Evolutionary conservation across 176 grass and related monocot species (phyloP).

Genomic region (Oryza nivara): DNA sequence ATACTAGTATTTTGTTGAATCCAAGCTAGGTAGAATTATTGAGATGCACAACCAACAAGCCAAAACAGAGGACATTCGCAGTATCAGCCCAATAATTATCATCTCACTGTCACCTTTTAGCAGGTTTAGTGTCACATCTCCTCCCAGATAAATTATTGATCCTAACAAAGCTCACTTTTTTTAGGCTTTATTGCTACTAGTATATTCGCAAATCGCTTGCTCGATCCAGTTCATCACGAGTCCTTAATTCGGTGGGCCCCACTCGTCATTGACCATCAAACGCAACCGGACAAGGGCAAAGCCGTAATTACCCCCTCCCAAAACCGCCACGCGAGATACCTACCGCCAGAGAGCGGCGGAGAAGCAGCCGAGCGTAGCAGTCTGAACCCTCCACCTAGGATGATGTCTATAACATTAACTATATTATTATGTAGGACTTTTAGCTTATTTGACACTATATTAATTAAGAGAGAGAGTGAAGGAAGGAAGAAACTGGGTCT

Average conservation of each 20-base stretch:
- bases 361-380: not conserved
- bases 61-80: not conserved
- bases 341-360: not conserved
- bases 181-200: no score
- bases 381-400: no score
- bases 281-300: not conserved
- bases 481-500: no score
- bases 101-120: conserved; percentile 18
- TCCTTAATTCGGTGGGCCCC: not conserved
- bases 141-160: conserved; percentile 23
- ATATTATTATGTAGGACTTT: no score
- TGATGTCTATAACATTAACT: no score
- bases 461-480: no score
- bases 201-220: conserved; percentile 35
- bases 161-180: not conserved
- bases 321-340: not conserved
- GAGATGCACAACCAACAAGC: not conserved
- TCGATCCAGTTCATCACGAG: conserved; percentile 17
- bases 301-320: not conserved
- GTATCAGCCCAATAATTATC: not conserved
- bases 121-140: conserved; percentile 41
- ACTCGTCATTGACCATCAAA: not conserved
- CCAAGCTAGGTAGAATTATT: not conserved
- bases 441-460: no score
- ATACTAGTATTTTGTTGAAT: no score